These are phyloP conservation scores for Spergularia bocconei DNA, from an alignment of 148 eudicot genomes.

Conservation along the genomic window DNA sequence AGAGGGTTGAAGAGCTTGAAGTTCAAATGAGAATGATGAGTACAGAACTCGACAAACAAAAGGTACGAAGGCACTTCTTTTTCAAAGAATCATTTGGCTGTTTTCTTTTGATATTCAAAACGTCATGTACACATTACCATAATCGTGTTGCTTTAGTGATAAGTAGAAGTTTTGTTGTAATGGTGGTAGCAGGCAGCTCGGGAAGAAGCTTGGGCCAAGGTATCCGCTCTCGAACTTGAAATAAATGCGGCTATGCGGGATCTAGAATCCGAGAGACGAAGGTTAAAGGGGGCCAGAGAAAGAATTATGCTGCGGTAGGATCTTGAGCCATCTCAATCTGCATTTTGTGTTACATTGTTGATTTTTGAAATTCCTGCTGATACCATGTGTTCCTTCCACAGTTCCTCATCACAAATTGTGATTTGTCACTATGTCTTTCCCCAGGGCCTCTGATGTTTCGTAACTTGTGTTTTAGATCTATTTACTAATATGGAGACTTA, in stretches of 20 bases:
- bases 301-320: constrained; percentile 92
- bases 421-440: not conserved
- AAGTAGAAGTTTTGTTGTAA: constrained; percentile 38
- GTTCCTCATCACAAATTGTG: not conserved
- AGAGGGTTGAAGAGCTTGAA: constrained; percentile 82
- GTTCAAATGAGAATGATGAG: constrained; percentile 52
- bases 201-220: constrained; percentile 99
- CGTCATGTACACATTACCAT: not conserved
- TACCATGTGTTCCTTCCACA: not conserved
- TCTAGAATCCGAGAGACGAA: constrained; percentile 87
- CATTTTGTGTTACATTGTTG: not conserved
- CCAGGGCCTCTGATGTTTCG: no score
- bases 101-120: not conserved
- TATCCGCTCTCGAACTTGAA: constrained; percentile 87
- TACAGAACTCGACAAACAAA: constrained; percentile 80
- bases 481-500: no score
- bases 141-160: constrained; percentile 22
- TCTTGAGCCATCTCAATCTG: not conserved
- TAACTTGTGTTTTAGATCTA: no score
- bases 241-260: constrained; percentile 90
- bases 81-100: not conserved
- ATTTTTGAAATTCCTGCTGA: not conserved
- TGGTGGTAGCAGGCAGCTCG: constrained; percentile 97
- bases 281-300: constrained; percentile 80
- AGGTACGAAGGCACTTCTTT: constrained; percentile 50